Evolutionary conservation across 176 grass and related monocot genomes (phyloP).

Genomic region (Otatea glauca): DNA sequence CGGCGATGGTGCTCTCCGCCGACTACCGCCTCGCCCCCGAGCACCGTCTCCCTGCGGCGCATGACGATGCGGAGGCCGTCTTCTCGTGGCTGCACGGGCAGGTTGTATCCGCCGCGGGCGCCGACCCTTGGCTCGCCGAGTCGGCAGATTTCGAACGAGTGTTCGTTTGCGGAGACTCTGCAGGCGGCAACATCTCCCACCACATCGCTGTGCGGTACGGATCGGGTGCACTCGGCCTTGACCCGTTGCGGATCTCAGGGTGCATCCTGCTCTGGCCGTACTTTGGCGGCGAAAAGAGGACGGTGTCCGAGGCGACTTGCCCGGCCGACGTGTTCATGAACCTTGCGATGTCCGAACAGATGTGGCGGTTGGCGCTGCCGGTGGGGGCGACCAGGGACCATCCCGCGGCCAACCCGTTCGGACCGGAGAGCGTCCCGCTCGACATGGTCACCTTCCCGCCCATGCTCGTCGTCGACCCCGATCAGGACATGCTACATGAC

Average conservation of each 20-base stretch:
- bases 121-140: slow-evolving; percentile 60
- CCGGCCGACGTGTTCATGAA: slow-evolving; percentile 51
- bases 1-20: slow-evolving; percentile 42
- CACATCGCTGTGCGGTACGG: slow-evolving; percentile 48
- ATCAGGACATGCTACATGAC: slow-evolving; percentile 43
- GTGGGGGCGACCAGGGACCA: slow-evolving; percentile 39
- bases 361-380: slow-evolving; percentile 52
- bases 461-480: slow-evolving; percentile 39
- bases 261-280: slow-evolving; percentile 60
- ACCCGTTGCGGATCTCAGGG: slow-evolving; percentile 38
- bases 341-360: slow-evolving; percentile 45
- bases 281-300: slow-evolving; percentile 62
- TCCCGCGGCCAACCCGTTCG: slow-evolving; percentile 51
- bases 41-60: neutral
- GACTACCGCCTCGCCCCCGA: too few species aligned
- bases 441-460: slow-evolving; percentile 13
- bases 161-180: slow-evolving; percentile 69
- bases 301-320: slow-evolving; percentile 54
- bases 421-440: slow-evolving; percentile 31
- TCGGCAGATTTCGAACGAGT: slow-evolving; percentile 52
- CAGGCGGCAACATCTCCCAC: slow-evolving; percentile 65
- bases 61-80: slow-evolving; percentile 42
- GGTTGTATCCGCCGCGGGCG: neutral
- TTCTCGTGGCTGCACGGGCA: slow-evolving; percentile 52
- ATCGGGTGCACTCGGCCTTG: slow-evolving; percentile 5